phyloP scores from a whole-genome alignment of 2,329 filamentous ascomycete genomes.

The Cryphonectria carpinicola region DNA sequence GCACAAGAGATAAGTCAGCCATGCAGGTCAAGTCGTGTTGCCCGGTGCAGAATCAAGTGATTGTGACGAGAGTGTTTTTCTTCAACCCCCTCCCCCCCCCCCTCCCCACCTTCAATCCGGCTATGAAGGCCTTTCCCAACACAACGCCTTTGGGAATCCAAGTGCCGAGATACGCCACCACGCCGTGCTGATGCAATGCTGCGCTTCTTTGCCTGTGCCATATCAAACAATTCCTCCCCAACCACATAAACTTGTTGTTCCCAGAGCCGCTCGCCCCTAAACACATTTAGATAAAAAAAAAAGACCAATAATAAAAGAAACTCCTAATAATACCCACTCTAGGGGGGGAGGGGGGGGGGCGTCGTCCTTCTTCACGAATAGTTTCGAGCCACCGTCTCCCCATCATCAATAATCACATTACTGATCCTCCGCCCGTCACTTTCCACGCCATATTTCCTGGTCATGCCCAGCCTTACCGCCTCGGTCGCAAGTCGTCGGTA shows the following conservation, averaged over 20 bases:
- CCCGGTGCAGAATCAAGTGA: neutral
- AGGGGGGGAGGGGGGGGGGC: neutral
- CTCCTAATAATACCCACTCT: neutral
- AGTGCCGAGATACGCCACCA: neutral
- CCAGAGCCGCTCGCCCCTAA: neutral
- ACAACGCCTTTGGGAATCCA: neutral
- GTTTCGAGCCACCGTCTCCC: constrained; percentile 31
- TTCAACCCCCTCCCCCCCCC: no score
- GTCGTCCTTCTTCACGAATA: neutral
- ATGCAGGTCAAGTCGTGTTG: neutral
- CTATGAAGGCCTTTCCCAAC: neutral
- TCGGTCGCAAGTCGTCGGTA: constrained; percentile 62
- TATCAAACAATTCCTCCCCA: neutral
- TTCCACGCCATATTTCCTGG: constrained; percentile 77
- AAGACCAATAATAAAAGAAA: neutral
- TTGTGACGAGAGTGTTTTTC: neutral
- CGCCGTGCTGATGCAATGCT: neutral
- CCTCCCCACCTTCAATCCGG: neutral
- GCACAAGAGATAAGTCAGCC: neutral
- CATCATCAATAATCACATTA: constrained; percentile 70
- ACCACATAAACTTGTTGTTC: neutral
- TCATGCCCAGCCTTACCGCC: constrained; percentile 72
- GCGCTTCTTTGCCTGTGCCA: neutral
- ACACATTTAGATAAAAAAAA: neutral
- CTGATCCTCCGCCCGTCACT: constrained; percentile 79